phyloP scores from a whole-genome alignment of 441 rosid species.

The Mallotus japonicus region DNA sequence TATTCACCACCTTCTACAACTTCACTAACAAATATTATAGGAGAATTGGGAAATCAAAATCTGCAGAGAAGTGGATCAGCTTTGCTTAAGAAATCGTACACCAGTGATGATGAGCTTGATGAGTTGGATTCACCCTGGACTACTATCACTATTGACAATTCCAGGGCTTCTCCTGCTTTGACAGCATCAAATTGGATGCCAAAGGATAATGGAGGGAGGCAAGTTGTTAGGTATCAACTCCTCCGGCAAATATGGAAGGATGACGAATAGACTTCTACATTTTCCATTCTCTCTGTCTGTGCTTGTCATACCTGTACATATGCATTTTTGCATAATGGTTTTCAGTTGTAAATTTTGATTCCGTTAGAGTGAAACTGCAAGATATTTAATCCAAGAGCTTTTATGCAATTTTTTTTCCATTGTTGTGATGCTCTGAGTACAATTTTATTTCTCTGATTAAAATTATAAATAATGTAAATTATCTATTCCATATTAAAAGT shows the following conservation, averaged over 20 bases:
- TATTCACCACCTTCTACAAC: conserved; percentile 63
- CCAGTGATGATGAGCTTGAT: conserved; percentile 83
- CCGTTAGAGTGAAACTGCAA: not conserved
- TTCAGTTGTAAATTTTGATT: conserved; percentile 18
- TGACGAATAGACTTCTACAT: conserved; percentile 23
- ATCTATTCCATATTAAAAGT: too few relatives aligned
- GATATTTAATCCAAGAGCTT: not conserved
- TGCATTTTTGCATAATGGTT: not conserved
- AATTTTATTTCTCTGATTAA: not conserved
- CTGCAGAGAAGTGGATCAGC: conserved; percentile 53
- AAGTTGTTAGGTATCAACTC: conserved; percentile 67
- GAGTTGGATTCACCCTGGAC: conserved; percentile 71
- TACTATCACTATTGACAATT: conserved; percentile 44
- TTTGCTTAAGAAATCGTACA: conserved; percentile 57
- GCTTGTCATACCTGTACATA: not conserved
- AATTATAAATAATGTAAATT: too few relatives aligned
- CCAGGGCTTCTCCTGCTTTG: conserved; percentile 37
- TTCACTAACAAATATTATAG: conserved; percentile 45
- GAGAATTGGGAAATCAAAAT: conserved; percentile 46
- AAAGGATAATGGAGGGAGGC: conserved; percentile 48
- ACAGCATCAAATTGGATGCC: conserved; percentile 46
- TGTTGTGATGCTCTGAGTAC: not conserved
- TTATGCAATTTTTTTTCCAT: not conserved
- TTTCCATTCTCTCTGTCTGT: not conserved
- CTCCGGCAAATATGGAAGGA: conserved; percentile 69